Evolutionary conservation across 2,329 filamentous ascomycete genomes (phyloP).

Genomic region (Fusarium haematococcum): DNA sequence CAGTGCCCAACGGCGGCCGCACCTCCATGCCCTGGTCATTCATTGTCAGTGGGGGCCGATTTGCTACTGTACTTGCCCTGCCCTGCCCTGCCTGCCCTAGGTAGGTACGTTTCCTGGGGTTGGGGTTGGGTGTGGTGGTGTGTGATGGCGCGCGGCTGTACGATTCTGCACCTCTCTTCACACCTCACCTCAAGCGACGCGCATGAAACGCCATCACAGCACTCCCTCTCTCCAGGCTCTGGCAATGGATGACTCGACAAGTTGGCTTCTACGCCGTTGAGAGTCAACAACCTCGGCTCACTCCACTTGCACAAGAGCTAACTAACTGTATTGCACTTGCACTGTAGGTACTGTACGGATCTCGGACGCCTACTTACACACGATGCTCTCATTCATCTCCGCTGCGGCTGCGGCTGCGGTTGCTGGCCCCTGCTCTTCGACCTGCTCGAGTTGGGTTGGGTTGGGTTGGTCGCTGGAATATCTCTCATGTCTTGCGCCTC

Average conservation of each 20-base stretch:
- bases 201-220: conserved; percentile 35
- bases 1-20: conserved; percentile 31
- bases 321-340: neutral
- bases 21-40: conserved; percentile 12
- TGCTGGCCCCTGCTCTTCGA: neutral
- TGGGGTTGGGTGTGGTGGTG: conserved; percentile 17
- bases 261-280: conserved; percentile 21
- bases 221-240: conserved; percentile 4
- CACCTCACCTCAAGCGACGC: conserved; percentile 29
- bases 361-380: neutral
- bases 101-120: conserved; percentile 8
- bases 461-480: conserved; percentile 18
- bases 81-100: neutral
- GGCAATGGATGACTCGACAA: conserved; percentile 19
- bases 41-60: conserved; percentile 25
- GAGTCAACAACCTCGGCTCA: conserved; percentile 22
- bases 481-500: conserved; percentile 28
- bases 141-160: conserved; percentile 43
- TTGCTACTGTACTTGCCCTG: neutral
- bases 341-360: neutral
- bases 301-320: conserved; percentile 25
- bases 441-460: conserved; percentile 5
- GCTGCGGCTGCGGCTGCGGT: conserved; percentile 28
- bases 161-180: conserved; percentile 35
- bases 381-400: conserved; percentile 6